Evolutionary conservation across 129 eudicot genomes (phyloP), one percentile per base, ranked within the genome.

Genomic region (Glebionis coronaria): DNA sequence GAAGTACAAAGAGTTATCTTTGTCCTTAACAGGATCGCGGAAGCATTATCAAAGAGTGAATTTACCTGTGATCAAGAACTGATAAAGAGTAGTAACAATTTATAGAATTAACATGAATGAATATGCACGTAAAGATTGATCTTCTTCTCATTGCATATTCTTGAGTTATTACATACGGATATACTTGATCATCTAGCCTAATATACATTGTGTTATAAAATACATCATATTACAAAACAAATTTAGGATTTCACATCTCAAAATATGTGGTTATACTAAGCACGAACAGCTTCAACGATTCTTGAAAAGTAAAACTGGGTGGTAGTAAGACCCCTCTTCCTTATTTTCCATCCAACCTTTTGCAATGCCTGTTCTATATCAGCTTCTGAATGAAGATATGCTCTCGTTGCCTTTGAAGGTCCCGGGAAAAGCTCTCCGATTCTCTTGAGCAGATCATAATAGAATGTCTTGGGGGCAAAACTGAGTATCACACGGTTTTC

Each of bases 361-460:
- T 67, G 79, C 78, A 94, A 54, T 8, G 99, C 99, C 78, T 83
- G 88, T 68, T 89, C 97, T 23, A 94, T 86, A 82, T 94, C 99
- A 52, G 88, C 97, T 77, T 94, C 99, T 15, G 99, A 81, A 70
- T 94, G 99, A 47, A 94, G 93, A 83, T 94, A 94, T 0, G 99
- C 99, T 66, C 99, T 79, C 19, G 99, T 89, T 64, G 97, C 97
- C 82, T 94, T 94, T 63, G 97, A 94, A 61, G 99, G 99, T 29
- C 99, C 97, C 9, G 99, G 99, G 59, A 94, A 94, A 70, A 94
- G 80, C 80, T 94, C 99, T 50, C 99, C 99, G 6, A 94, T 74
- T 79, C 97, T 84, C 86, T 94, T 89, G 69, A 94, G 73, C 11
- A 85, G 46, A 79, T 79, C 82, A 45, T 94, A 94, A 67, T 94